phyloP scores from a whole-genome alignment of 140 eudicot species.

The Anethum foeniculum region DNA sequence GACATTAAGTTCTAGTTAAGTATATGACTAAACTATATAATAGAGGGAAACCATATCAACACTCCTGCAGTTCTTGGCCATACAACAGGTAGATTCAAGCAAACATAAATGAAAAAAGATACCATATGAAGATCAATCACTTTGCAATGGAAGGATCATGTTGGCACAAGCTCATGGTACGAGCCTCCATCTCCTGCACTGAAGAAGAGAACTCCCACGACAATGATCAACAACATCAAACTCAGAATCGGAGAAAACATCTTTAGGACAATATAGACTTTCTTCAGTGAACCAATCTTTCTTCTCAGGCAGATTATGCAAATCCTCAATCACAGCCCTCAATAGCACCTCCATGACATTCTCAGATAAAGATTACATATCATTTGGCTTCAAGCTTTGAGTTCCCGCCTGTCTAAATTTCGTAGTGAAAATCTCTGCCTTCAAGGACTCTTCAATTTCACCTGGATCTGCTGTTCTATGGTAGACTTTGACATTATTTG shows the following conservation, averaged over 20 bases:
- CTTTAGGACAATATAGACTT: constrained; percentile 15
- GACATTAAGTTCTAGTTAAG: background rate
- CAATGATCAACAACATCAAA: constrained; percentile 21
- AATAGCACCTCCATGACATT: constrained; percentile 35
- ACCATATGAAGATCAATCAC: constrained; percentile 14
- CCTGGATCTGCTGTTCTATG: constrained; percentile 10
- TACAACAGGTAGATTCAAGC: background rate
- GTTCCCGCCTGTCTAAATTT: constrained; percentile 30
- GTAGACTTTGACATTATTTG: background rate
- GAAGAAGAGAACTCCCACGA: constrained; percentile 19
- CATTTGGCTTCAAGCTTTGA: constrained; percentile 21
- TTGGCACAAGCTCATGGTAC: constrained; percentile 30
- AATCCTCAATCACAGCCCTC: constrained; percentile 32
- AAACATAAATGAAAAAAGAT: background rate
- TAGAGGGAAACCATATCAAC: background rate
- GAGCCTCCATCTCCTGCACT: constrained; percentile 19
- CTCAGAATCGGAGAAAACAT: constrained; percentile 14
- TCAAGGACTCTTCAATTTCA: background rate
- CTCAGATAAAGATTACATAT: constrained; percentile 22
- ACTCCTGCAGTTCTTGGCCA: background rate
- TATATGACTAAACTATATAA: background rate
- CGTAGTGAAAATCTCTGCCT: constrained; percentile 33
- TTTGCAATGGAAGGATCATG: constrained; percentile 19
- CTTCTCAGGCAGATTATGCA: constrained; percentile 29
- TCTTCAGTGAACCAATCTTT: constrained; percentile 22